Evolutionary conservation across 2,329 filamentous ascomycete genomes (phyloP), one percentile per base, ranked within the genome.

Genomic region (Alternaria sp.): DNA sequence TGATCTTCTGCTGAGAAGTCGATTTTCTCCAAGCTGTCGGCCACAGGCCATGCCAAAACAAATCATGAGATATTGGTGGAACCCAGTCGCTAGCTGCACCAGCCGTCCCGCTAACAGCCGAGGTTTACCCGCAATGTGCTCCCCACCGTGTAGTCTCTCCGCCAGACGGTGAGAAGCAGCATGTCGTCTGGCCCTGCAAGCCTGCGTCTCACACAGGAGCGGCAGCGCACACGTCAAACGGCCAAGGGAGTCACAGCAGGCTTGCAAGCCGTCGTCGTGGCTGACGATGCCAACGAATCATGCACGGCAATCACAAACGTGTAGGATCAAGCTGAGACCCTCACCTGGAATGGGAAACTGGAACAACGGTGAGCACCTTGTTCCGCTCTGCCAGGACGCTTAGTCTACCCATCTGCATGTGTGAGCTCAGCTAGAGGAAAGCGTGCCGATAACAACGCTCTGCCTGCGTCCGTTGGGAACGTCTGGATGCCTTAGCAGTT

Each of bases 141-240:
- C 55, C 39, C 55, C 55, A 54, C 46, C 51, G 14, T 26, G 26
- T 24, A 40, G 42, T 46, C 42, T 48, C 28, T 48, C 37, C 45
- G 68, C 67, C 68, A 71, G 69, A 73, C 70, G 68, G 67, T 72
- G 68, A 71, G 59, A 56, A 46, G 29, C 42, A 54, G 49, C 44
- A 45, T 40, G 37, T 50, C 56, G 33, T 59, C 31, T 48, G 44
- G 44, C 44, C 31, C 31, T 34, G 52, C 52, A 63, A 39, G 40
- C 28, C 37, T 48, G 34, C 24, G 31, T 45, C 29, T 48, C 37
- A 54, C 50, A n/a, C 46, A 49, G 9, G 31, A 36, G 31, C 44
- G 31, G 17, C 33, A 50, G 33, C 23, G 33, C 48, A 36, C n/a
- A 50, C 33, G 9, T 29, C 34, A 21, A 36, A 28, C 23, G 14